Conservation (phyloP, 176 grass and related monocot species). For the Oryza coarctata region DNA sequence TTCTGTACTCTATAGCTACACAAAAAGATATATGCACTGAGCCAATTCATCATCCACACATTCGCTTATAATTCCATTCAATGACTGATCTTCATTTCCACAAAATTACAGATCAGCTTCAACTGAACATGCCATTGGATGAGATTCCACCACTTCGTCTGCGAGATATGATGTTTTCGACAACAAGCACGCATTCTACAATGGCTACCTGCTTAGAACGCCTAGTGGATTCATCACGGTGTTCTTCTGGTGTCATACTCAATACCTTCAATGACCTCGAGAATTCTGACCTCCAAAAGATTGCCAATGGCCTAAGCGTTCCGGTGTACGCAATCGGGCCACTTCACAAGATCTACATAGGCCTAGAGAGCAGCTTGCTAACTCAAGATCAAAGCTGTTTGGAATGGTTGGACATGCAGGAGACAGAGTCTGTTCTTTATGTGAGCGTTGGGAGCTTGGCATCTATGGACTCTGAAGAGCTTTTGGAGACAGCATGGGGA, state of each 20-base stretch:
- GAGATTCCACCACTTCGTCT: conserved; percentile 40
- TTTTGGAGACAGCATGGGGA: conserved; percentile 40
- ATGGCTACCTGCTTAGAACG: conserved; percentile 3
- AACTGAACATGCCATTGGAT: conserved; percentile 7
- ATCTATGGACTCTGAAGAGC: not conserved
- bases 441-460: conserved; percentile 49
- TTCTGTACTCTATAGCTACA: not conserved
- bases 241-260: conserved; percentile 29
- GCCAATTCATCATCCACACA: not conserved
- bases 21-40: not conserved
- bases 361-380: conserved; percentile 3
- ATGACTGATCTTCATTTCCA: not conserved
- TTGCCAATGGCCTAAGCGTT: not conserved
- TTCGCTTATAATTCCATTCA: not conserved
- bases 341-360: conserved; percentile 35
- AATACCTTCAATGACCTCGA: conserved; percentile 42
- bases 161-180: conserved; percentile 24
- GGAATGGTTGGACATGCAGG: conserved; percentile 35
- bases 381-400: conserved; percentile 17
- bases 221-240: not conserved
- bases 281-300: not conserved
- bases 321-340: conserved; percentile 24
- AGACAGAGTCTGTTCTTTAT: conserved; percentile 31
- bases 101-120: conserved; percentile 1
- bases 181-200: not conserved